These are phyloP conservation scores for Xylariomycetidae sp. DNA, from an alignment of 2,329 filamentous ascomycete species.

Conservation along the genomic window DNA sequence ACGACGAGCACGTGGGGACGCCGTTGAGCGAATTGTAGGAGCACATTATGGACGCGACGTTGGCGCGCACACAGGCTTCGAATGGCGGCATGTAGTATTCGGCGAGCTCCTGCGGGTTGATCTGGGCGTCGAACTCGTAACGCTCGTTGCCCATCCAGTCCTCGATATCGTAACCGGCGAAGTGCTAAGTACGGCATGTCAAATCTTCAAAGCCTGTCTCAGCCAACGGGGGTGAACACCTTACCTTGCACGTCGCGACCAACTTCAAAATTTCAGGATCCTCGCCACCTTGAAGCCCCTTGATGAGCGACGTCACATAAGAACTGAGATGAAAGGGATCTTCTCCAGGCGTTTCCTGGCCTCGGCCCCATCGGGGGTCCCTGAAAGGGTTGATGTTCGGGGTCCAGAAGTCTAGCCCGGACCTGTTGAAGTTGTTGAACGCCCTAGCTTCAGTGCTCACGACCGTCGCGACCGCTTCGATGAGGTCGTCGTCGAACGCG, in stretches of 20 bases:
- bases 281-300: slow-evolving; percentile 43
- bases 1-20: slow-evolving; percentile 57
- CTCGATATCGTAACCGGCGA: slow-evolving; percentile 52
- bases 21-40: slow-evolving; percentile 63
- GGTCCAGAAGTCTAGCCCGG: slow-evolving; percentile 22
- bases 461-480: slow-evolving; percentile 23
- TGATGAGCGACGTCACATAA: slow-evolving; percentile 49
- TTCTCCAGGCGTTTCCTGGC: slow-evolving; percentile 23
- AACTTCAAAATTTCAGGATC: slow-evolving; percentile 30
- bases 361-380: slow-evolving; percentile 20
- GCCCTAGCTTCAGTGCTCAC: slow-evolving; percentile 27
- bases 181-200: too few relatives aligned
- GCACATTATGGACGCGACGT: slow-evolving; percentile 56
- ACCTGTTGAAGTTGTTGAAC: slow-evolving; percentile 25
- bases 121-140: slow-evolving; percentile 50
- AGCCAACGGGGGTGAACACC: too few relatives aligned
- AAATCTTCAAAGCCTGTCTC: too few relatives aligned
- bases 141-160: slow-evolving; percentile 36
- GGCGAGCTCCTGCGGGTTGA: slow-evolving; percentile 56
- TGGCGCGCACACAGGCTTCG: slow-evolving; percentile 52
- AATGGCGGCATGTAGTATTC: slow-evolving; percentile 67
- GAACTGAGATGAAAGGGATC: slow-evolving; percentile 37
- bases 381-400: slow-evolving; percentile 22
- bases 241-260: slow-evolving; percentile 49
- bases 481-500: slow-evolving; percentile 26